These are phyloP conservation scores for Pulicaria dysenterica DNA, from an alignment of 129 eudicot species.

Conservation along the genomic window DNA sequence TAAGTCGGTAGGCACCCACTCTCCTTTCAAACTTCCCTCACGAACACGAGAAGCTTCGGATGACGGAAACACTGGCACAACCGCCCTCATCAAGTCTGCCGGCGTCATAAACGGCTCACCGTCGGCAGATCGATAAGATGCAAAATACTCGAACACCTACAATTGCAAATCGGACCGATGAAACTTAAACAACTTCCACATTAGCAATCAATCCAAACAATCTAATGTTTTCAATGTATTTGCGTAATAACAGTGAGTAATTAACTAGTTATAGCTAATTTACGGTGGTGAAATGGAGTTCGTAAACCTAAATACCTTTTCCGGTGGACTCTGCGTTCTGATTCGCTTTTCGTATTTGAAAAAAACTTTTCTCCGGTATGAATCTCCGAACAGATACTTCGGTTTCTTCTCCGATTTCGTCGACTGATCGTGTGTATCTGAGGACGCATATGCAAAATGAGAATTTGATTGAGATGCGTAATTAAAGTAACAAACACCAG, in stretches of 20 bases:
- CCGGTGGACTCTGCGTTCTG: slow-evolving; percentile 81
- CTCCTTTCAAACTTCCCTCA: slow-evolving; percentile 78
- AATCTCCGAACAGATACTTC: slow-evolving; percentile 57
- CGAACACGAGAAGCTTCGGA: slow-evolving; percentile 71
- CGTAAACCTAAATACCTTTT: slow-evolving; percentile 52
- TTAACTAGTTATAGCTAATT: too few species aligned
- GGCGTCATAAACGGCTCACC: slow-evolving; percentile 87
- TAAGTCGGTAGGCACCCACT: slow-evolving; percentile 47
- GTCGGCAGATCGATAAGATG: slow-evolving; percentile 48
- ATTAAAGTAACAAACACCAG: slow-evolving; percentile 45
- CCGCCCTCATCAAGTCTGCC: slow-evolving; percentile 91
- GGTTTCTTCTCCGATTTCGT: slow-evolving; percentile 46
- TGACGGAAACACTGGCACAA: slow-evolving; percentile 95
- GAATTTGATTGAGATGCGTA: slow-evolving; percentile 27
- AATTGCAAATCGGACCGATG: neutral
- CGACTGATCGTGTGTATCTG: slow-evolving; percentile 41
- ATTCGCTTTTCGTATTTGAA: slow-evolving; percentile 93
- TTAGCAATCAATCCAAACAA: too few species aligned
- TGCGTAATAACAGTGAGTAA: too few species aligned
- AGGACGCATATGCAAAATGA: slow-evolving; percentile 50
- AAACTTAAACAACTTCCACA: neutral
- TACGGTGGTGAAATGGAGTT: too few species aligned
- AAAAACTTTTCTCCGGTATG: slow-evolving; percentile 75
- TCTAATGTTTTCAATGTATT: too few species aligned
- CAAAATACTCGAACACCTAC: slow-evolving; percentile 92